Evolutionary conservation across 192 early-diverging fungal species (phyloP).

Genomic region (Cetraspora pellucida): DNA sequence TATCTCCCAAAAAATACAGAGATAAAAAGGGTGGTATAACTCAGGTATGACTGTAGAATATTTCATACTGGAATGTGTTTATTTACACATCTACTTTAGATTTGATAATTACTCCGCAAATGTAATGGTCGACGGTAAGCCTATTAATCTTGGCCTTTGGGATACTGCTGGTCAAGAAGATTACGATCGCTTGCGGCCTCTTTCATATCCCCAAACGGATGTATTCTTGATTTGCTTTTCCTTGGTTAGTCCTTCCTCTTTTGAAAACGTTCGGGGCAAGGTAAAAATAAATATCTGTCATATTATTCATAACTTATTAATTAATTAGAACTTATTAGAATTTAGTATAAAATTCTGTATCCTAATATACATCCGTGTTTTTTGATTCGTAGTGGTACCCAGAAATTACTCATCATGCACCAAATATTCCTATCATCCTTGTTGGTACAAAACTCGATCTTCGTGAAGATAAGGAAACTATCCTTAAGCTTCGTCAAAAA

Average conservation of each 20-base stretch:
- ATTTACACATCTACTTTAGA: constrained; percentile 39
- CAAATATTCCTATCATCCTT: constrained; percentile 88
- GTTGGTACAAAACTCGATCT: constrained; percentile 98
- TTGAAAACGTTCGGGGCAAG: constrained; percentile 97
- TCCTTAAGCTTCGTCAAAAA: constrained; percentile 86
- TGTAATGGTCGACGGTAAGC: constrained; percentile 99
- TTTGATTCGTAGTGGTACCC: constrained; percentile 77
- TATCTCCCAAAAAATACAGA: no score
- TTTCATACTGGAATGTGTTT: not conserved
- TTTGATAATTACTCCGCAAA: constrained; percentile 99
- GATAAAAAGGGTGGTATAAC: no score
- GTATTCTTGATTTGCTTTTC: constrained; percentile 99
- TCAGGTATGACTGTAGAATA: no score
- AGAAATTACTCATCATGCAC: constrained; percentile 94
- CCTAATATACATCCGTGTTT: not conserved
- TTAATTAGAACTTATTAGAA: no score
- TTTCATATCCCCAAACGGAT: constrained; percentile 98
- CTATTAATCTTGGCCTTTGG: constrained; percentile 97
- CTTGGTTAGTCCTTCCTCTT: constrained; percentile 91
- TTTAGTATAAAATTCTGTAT: no score
- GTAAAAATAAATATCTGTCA: constrained; percentile 41
- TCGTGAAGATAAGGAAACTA: constrained; percentile 90
- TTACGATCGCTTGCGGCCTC: constrained; percentile 95
- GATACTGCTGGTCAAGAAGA: constrained; percentile 99
- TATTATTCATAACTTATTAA: no score